Conservation (phyloP, 495 filamentous ascomycete species). For the Talaromyces proteolyticus region DNA sequence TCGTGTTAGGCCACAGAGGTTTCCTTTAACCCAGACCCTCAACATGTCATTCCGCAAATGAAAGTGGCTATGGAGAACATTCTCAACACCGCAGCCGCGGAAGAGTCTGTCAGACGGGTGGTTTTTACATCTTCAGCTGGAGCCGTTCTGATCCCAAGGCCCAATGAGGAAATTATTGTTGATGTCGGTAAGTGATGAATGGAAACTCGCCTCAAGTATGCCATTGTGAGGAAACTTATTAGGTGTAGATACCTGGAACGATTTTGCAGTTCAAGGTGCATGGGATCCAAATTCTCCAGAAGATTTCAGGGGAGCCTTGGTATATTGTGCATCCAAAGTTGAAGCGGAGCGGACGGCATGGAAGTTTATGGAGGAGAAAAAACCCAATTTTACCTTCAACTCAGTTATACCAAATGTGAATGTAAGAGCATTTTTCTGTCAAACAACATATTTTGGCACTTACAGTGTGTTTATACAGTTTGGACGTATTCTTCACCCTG, state of each 20-base stretch:
- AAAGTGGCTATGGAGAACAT: conserved; percentile 27
- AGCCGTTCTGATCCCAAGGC: conserved; percentile 16
- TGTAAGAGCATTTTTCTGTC: conserved; percentile 2
- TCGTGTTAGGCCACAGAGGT: conserved; percentile 15
- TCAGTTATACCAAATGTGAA: conserved; percentile 39
- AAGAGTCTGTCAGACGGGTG: conserved; percentile 36
- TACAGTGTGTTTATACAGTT: neutral
- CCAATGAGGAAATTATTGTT: neutral
- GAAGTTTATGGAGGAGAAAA: conserved; percentile 42
- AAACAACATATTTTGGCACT: neutral
- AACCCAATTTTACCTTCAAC: conserved; percentile 41
- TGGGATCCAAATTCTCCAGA: neutral
- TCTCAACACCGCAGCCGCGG: conserved; percentile 31
- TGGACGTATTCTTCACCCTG: conserved; percentile 21
- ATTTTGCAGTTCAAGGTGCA: conserved; percentile 27
- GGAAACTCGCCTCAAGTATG: no score
- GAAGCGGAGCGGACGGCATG: conserved; percentile 44
- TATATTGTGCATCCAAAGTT: conserved; percentile 47
- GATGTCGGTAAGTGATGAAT: neutral
- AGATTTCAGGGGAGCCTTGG: conserved; percentile 17
- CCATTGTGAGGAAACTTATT: conserved; percentile 9
- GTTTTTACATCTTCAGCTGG: conserved; percentile 45
- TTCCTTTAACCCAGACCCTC: conserved; percentile 29
- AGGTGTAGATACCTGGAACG: conserved; percentile 38
- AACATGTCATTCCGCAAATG: conserved; percentile 31